A percentile compares a stretch with the other conserved stretches of the same genome.
Conservation (phyloP, 148 eudicot genomes). For the Mesembryanthemum crystallinum region DNA sequence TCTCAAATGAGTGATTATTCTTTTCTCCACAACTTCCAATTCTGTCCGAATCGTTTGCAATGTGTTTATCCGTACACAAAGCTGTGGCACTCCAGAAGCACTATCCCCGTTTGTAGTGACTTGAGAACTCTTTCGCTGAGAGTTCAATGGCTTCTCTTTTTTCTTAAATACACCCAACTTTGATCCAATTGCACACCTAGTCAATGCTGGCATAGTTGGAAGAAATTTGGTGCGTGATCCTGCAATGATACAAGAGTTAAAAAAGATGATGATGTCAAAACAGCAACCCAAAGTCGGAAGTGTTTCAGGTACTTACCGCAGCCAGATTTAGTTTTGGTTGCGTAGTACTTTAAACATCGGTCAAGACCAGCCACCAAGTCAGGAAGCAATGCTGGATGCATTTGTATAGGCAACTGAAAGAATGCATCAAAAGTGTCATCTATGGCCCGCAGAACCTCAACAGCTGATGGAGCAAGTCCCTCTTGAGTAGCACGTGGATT, state of each 20-base stretch:
- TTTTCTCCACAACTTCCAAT: constrained; percentile 66
- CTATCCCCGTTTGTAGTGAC: constrained; percentile 64
- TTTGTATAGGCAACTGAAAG: constrained; percentile 91
- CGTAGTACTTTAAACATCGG: constrained; percentile 81
- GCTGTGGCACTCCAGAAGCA: constrained; percentile 51
- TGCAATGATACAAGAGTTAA: constrained; percentile 33
- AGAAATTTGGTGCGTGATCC: constrained; percentile 77
- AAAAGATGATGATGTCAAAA: constrained; percentile 4
- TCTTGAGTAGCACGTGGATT: constrained; percentile 77
- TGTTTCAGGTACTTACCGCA: constrained; percentile 57
- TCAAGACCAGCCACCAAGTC: constrained; percentile 87
- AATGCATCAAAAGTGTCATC: constrained; percentile 86
- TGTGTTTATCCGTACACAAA: constrained; percentile 75
- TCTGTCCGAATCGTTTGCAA: constrained; percentile 56
- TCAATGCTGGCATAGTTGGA: constrained; percentile 91
- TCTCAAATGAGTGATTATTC: constrained; percentile 78
- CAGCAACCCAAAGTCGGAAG: background rate
- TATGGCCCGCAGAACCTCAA: constrained; percentile 63
- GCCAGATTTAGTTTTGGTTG: constrained; percentile 78
- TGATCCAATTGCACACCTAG: constrained; percentile 70
- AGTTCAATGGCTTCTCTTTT: constrained; percentile 62
- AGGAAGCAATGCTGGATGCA: constrained; percentile 87
- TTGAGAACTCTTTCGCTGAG: constrained; percentile 70
- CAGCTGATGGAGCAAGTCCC: constrained; percentile 79
- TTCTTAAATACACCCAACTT: constrained; percentile 80